phyloP scores from a whole-genome alignment of 495 filamentous ascomycete species.

The Cercophora scortea region DNA sequence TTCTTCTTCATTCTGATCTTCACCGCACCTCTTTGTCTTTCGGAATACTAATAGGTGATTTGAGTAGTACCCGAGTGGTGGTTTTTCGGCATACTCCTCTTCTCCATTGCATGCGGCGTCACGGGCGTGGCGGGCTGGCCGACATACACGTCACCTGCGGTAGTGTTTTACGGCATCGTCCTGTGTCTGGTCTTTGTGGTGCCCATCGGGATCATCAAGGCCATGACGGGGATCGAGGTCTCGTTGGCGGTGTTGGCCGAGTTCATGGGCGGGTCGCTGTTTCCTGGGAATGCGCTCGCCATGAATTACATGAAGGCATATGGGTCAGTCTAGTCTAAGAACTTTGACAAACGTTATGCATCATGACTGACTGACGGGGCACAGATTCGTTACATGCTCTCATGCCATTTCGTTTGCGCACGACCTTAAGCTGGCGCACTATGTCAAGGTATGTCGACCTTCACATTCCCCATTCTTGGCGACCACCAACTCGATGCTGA shows the following conservation, averaged over 20 bases:
- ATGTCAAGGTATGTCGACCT: slow-evolving; percentile 13
- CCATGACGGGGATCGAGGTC: slow-evolving; percentile 35
- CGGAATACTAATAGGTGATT: too few species aligned
- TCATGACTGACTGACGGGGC: neutral
- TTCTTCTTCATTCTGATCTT: too few species aligned
- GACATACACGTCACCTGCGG: slow-evolving; percentile 31
- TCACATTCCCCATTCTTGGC: too few species aligned
- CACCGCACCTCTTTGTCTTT: too few species aligned
- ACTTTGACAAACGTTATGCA: neutral
- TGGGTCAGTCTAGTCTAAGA: slow-evolving; percentile 4
- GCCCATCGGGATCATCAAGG: slow-evolving; percentile 33
- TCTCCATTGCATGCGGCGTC: slow-evolving; percentile 27
- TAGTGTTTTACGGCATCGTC: slow-evolving; percentile 35
- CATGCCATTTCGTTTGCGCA: slow-evolving; percentile 30
- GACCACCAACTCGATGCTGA: too few species aligned
- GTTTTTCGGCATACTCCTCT: slow-evolving; percentile 27
- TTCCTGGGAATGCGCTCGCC: slow-evolving; percentile 33
- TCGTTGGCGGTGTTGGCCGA: slow-evolving; percentile 38
- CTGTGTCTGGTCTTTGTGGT: slow-evolving; percentile 36
- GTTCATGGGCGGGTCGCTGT: slow-evolving; percentile 35
- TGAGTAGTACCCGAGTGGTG: slow-evolving; percentile 36
- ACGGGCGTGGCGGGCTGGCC: slow-evolving; percentile 29
- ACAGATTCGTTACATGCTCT: slow-evolving; percentile 28
- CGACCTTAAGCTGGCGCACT: slow-evolving; percentile 38
- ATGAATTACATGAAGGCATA: slow-evolving; percentile 40